phyloP scores from a whole-genome alignment of 2,329 filamentous ascomycete species.

The Aspergillus hiratsukae region DNA sequence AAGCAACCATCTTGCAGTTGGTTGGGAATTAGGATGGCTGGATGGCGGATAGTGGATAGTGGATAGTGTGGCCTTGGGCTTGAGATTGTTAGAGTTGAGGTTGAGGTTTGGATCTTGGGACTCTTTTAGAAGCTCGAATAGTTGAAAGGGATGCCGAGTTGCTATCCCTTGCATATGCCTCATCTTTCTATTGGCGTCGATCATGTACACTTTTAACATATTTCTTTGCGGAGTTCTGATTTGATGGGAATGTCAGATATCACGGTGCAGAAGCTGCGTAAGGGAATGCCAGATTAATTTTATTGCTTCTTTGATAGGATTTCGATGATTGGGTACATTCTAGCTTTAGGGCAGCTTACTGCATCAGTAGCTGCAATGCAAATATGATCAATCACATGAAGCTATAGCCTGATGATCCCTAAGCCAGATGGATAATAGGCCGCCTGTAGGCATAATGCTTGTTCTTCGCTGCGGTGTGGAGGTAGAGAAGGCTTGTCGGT shows the following conservation, averaged over 20 bases:
- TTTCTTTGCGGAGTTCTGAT: background rate
- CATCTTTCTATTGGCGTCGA: background rate
- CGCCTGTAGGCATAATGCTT: background rate
- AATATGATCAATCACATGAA: background rate
- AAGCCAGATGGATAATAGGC: background rate
- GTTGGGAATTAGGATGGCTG: too few relatives aligned
- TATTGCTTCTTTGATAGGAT: background rate
- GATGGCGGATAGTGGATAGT: too few relatives aligned
- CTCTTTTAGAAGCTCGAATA: background rate
- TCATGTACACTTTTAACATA: background rate
- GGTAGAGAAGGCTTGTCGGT: background rate
- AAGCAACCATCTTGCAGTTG: background rate
- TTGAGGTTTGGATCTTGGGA: background rate
- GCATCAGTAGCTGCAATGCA: background rate
- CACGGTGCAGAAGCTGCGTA: background rate
- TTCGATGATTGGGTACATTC: background rate
- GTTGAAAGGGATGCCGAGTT: background rate
- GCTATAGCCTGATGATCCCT: background rate
- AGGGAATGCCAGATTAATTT: background rate
- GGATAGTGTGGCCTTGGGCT: background rate
- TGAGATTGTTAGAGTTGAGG: background rate
- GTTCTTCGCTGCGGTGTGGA: too few relatives aligned
- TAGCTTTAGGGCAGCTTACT: background rate
- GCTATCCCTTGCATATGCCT: background rate
- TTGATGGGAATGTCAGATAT: background rate